These are phyloP conservation scores for Populus hybrid DNA, from an alignment of 441 rosid genomes.

Conservation along the genomic window DNA sequence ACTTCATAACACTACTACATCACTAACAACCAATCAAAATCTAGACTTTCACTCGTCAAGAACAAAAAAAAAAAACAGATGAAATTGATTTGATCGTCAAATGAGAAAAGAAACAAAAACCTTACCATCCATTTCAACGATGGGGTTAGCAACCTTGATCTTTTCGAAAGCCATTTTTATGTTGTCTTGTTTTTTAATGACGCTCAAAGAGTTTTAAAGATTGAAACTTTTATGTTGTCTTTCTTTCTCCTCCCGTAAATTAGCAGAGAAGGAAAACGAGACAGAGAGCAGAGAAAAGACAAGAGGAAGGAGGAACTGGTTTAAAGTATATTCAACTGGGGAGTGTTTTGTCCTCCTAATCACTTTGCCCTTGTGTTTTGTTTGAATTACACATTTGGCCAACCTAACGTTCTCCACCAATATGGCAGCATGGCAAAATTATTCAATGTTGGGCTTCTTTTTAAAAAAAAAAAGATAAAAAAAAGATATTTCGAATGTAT, in stretches of 20 bases:
- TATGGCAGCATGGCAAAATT: not conserved
- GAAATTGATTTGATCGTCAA: not conserved
- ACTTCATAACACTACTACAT: not conserved
- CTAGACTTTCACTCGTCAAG: not conserved
- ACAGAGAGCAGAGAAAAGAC: not conserved
- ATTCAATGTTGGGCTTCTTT: too few species aligned
- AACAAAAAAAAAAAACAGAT: not conserved
- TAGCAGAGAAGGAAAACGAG: not conserved
- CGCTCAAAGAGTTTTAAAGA: not conserved
- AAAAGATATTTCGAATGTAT: too few species aligned
- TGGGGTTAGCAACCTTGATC: constrained; percentile 83
- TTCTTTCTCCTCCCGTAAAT: not conserved
- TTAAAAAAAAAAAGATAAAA: too few species aligned
- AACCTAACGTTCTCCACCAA: not conserved
- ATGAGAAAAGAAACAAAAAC: constrained; percentile 9
- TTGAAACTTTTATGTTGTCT: not conserved
- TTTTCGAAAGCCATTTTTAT: constrained; percentile 52
- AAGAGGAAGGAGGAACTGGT: not conserved
- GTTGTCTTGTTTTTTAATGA: not conserved
- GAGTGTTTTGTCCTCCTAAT: not conserved
- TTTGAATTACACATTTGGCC: not conserved
- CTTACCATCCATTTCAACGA: constrained; percentile 94
- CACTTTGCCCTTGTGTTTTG: not conserved
- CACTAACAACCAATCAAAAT: not conserved
- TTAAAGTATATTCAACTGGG: not conserved